Evolutionary conservation across 129 eudicot species (phyloP).

Genomic region (Chrysanthemum seticuspe): DNA sequence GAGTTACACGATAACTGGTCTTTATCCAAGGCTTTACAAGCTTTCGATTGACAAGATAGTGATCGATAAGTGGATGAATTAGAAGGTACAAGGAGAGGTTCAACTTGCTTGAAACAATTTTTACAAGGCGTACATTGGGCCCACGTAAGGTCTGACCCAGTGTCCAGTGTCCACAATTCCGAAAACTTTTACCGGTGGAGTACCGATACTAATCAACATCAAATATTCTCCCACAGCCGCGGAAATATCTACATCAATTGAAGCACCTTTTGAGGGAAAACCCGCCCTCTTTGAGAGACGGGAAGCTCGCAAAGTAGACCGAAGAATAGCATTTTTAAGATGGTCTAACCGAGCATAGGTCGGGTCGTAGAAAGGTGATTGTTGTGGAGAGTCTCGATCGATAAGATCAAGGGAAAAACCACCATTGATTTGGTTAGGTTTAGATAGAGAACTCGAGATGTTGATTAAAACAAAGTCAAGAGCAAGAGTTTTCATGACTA

Average conservation of each 20-base stretch:
- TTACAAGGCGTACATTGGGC: constrained; percentile 59
- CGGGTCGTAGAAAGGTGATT: no score
- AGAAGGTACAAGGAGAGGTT: constrained; percentile 47
- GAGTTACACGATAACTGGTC: not conserved
- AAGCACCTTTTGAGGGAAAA: not conserved
- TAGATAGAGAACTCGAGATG: constrained; percentile 14
- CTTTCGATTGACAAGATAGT: constrained; percentile 37
- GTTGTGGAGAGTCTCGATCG: no score
- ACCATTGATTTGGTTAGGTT: no score
- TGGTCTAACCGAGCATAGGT: no score
- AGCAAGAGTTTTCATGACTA: not conserved
- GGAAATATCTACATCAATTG: constrained; percentile 19
- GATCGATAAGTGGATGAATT: constrained; percentile 38
- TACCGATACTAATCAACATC: constrained; percentile 54
- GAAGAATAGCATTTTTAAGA: no score
- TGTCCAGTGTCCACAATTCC: constrained; percentile 72
- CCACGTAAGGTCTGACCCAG: constrained; percentile 74
- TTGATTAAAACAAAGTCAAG: not conserved
- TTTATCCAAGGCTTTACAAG: constrained; percentile 17
- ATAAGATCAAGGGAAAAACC: no score
- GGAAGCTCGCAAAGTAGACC: constrained; percentile 1
- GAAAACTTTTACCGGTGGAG: constrained; percentile 41
- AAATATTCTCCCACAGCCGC: constrained; percentile 40
- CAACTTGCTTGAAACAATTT: constrained; percentile 45
- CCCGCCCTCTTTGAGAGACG: not conserved